Evolutionary conservation across 108 stramenopile genomes (phyloP), one percentile per base, ranked within the genome.

Genomic region (Cyclotella kingstonii): DNA sequence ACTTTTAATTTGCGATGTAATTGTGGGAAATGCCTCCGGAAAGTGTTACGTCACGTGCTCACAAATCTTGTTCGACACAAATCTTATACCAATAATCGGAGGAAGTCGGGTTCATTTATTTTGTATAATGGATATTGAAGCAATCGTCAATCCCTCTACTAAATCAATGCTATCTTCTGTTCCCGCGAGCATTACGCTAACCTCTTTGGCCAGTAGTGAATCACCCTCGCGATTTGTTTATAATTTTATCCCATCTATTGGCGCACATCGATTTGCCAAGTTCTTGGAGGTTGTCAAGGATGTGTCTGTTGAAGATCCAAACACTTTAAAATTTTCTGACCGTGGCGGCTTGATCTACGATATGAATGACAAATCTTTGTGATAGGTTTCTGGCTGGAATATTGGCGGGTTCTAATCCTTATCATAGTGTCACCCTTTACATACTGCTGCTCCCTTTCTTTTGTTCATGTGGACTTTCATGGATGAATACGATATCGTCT

Each of bases 41-140:
- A 86, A 79, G 3, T 89, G 88, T 48, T 84, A 75, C 51, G 66
- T 89, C 0, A 86, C 86, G 7, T 33, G 68, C 8, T 72, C 70
- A 22, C 82, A 87, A 41, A 77, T 93, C 44, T 60, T 93, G 22
- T 89, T 89, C 60, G 48, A 55, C 34, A 89, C 88, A 0, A 81
- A 76, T 35, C 68, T 68, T 22, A 75, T 93, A 47, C 91, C 91
- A 18, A 42, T 93, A 6, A 52, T 93, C n/a, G 88, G 88, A 9
- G 76, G 83, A 0, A 81, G 43, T 22, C 62, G 66, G 30, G 54
- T 74, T 15, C 68, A 56, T 22, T 43, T 83, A 53, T 84, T 89
- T 43, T 76, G 74, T 22, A 34, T 93, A 28, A 66, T 42, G 30
- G 72, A 79, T 47, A 60, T 93, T n/a, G 78, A 88, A n/a, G 79